Base-by-base conservation (phyloP, 257 asterid genomes). In the Linderniella brevidens region DNA sequence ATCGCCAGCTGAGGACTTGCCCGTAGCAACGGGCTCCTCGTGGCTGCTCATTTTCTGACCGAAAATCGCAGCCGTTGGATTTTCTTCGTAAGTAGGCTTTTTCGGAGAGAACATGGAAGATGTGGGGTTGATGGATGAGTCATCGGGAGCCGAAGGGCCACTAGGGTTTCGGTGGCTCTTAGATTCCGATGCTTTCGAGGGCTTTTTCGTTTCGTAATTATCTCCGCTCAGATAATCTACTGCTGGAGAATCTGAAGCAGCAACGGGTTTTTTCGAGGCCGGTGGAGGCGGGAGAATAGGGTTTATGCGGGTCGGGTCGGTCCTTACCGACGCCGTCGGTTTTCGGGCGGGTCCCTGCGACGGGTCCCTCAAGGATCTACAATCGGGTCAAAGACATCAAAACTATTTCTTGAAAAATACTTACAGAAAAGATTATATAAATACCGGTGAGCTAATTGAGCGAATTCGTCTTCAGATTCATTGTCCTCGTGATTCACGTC, bases 211-310 rank as follows among this genome's bases (percentile, higher is more conserved):
- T 58, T 73, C 80, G 25, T 79, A 83, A 35, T 46, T 13, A 45
- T 83, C 97, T 5, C 97, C 97, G 59, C 97, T 87, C 57, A 87
- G 88, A 66, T 73, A 83, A 70, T 87, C 97, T 32, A 74, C 70
- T 65, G 19, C 46, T 57, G 61, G 64, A 17, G 78, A 60, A 25
- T 80, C 85, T 0, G 83, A 19, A 58, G 64, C 41, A 58, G 64
- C 41, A 20, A 80, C 78, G 32, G 32, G 32, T 15, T 65, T 75
- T 50, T 55, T 69, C 5, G 82, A 71, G 45, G 87, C 57, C 1
- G 88, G 93, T 44, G 94, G 97, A 18, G 94, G 94, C 54, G 88
- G 83, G 55, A 77, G 92, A 68, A 71, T 44, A 0, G 82, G 78
- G 57, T 63, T 75, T 3, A 25, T 25, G 32, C 32, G 32, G 55